Conservation (phyloP, 768 basidiomycete genomes). For the Suillus subaureus region DNA sequence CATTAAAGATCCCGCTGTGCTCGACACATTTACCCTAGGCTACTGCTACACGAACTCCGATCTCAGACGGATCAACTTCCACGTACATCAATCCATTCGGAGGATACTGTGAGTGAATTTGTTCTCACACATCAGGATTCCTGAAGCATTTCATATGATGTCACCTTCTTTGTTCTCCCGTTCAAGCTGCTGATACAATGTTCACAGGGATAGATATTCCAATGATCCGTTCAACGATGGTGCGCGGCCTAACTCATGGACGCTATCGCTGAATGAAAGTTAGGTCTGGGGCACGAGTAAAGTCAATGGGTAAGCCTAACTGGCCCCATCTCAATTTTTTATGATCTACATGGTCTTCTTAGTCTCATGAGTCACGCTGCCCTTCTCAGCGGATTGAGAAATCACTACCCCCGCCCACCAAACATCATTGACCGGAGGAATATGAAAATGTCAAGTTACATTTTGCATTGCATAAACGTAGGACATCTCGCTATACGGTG, state of each 20-base stretch:
- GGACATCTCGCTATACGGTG: too few relatives aligned
- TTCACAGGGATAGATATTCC: slow-evolving; percentile 61
- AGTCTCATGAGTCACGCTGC: too few relatives aligned
- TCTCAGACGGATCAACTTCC: slow-evolving; percentile 71
- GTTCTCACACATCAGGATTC: neutral
- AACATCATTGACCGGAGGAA: too few relatives aligned
- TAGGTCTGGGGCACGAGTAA: slow-evolving; percentile 73
- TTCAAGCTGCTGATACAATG: slow-evolving; percentile 8
- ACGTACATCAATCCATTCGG: slow-evolving; percentile 79
- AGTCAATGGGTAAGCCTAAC: slow-evolving; percentile 55
- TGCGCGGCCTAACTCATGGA: slow-evolving; percentile 78
- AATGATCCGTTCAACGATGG: slow-evolving; percentile 75
- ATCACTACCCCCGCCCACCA: too few relatives aligned
- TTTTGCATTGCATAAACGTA: too few relatives aligned
- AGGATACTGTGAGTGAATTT: slow-evolving; percentile 58
- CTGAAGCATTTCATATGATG: neutral
- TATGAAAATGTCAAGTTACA: too few relatives aligned
- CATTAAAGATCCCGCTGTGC: neutral
- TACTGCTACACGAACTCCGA: neutral
- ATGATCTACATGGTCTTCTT: too few relatives aligned
- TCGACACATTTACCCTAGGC: neutral
- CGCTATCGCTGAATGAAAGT: slow-evolving; percentile 71
- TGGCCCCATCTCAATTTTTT: too few relatives aligned
- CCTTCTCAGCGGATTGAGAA: too few relatives aligned
- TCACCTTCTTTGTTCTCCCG: neutral